phyloP scores from a whole-genome alignment of 495 filamentous ascomycete species.

The Glonium stellatum region DNA sequence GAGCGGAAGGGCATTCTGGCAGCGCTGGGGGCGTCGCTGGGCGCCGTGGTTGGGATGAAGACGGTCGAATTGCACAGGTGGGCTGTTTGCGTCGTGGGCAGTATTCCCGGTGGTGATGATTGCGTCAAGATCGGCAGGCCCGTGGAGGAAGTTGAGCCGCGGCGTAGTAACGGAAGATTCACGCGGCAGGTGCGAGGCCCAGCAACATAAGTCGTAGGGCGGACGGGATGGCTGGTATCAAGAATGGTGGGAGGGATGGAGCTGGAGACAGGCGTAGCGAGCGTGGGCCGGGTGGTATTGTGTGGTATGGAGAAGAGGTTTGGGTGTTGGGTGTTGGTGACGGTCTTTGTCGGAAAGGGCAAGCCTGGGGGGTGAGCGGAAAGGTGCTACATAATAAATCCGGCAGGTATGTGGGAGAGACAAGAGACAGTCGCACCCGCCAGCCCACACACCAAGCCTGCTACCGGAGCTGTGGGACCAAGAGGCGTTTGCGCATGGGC shows the following conservation, averaged over 20 bases:
- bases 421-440: neutral
- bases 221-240: neutral
- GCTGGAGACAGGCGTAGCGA: conserved; percentile 6
- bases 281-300: neutral
- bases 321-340: conserved; percentile 3
- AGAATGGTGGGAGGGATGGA: neutral
- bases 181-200: conserved; percentile 5
- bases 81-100: conserved; percentile 11
- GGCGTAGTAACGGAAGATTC: neutral
- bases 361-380: neutral
- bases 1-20: conserved; percentile 36
- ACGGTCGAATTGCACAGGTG: neutral
- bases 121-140: conserved; percentile 25
- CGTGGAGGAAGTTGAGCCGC: conserved; percentile 6
- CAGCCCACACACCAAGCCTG: conserved; percentile 1
- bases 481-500: conserved; percentile 2
- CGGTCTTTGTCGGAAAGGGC: conserved; percentile 20
- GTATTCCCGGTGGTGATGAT: conserved; percentile 7
- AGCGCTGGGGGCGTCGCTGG: conserved; percentile 5
- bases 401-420: neutral
- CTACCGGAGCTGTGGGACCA: conserved; percentile 4
- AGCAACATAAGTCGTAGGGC: neutral
- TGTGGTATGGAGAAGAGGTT: neutral
- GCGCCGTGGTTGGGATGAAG: conserved; percentile 5
- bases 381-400: conserved; percentile 14